Evolutionary conservation across 495 filamentous ascomycete genomes (phyloP), one percentile per base, ranked within the genome.

Genomic region (Echria macrotheca): DNA sequence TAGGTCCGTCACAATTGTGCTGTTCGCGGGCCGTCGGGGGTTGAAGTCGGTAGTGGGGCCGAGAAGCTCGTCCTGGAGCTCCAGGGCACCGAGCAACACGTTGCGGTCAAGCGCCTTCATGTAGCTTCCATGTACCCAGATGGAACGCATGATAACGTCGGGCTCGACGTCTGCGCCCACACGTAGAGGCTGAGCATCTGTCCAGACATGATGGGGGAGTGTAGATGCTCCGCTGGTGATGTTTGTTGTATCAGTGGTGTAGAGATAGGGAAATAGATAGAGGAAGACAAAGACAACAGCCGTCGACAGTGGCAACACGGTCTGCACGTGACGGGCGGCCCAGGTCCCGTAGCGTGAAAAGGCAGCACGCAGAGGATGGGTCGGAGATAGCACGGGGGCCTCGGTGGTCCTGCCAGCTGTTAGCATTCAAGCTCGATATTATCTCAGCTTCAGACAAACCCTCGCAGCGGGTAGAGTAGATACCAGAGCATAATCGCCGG

Each of bases 191-290:
- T 77, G 77, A 4, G 83, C 83, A 29, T 82, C 81, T 18, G 84
- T 87, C 85, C 85, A 89, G 44, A 85, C 85, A 74, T 87, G 81
- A 58, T 85, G 79, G 14, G 85, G 84, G 11, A 86, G 72, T 51
- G 76, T 72, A 40, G 81, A 77, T 42, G 76, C 69, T 66, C 79
- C 72, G 59, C 74, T 73, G 45, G 74, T 75, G 52, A 79, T 74
- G 32, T 80, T 74, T 62, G 71, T 70, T 55, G 78, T 71, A 58
- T 81, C 73, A 64, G 70, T 71, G 56, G 80, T 77, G 65, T 83
- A 84, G 31, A 87, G 74, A 54, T 85, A 83, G 21, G 82, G 71
- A 31, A 83, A 76, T 11, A 84, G 82, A 55, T 85, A 87, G 52
- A 81, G 74, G 19, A 86, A 74, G 31, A 79, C 36, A 18, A 82